These are phyloP conservation scores for Auriculariales sp. DNA, from an alignment of 768 basidiomycete species.

Conservation along the genomic window DNA sequence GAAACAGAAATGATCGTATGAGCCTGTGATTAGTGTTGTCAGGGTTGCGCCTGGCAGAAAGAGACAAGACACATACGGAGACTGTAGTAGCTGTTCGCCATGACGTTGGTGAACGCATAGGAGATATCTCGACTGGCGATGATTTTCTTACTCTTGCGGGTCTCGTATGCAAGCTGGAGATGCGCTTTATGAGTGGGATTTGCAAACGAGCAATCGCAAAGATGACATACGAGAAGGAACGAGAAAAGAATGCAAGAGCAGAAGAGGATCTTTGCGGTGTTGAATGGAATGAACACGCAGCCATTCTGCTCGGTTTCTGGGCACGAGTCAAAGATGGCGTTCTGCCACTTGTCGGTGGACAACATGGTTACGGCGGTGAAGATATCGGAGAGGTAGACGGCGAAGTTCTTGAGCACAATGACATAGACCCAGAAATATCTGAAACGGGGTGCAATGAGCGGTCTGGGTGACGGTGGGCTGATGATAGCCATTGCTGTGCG, in stretches of 20 bases:
- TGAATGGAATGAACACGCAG: constrained; percentile 79
- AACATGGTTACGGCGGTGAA: constrained; percentile 97
- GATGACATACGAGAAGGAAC: constrained; percentile 71
- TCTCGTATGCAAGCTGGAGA: constrained; percentile 74
- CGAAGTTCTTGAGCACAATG: constrained; percentile 86
- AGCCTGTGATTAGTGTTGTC: constrained; percentile 33
- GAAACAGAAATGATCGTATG: constrained; percentile 96
- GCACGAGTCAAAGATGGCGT: constrained; percentile 77
- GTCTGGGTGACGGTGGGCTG: background rate
- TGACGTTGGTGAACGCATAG: constrained; percentile 94
- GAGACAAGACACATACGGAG: constrained; percentile 44
- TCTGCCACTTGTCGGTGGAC: constrained; percentile 79
- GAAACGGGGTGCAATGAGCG: background rate
- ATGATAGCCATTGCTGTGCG: constrained; percentile 2
- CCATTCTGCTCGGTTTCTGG: constrained; percentile 30
- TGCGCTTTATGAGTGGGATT: background rate
- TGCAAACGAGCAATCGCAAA: background rate
- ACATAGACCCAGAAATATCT: constrained; percentile 92
- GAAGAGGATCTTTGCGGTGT: constrained; percentile 89
- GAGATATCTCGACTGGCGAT: constrained; percentile 93
- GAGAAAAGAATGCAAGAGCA: constrained; percentile 96
- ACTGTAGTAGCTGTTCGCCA: constrained; percentile 94
- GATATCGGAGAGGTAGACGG: constrained; percentile 94
- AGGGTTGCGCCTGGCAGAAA: background rate
- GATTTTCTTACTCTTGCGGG: constrained; percentile 84